These are phyloP conservation scores for Sporothrix pseudoabietina DNA, from an alignment of 2,329 filamentous ascomycete genomes.

Conservation along the genomic window DNA sequence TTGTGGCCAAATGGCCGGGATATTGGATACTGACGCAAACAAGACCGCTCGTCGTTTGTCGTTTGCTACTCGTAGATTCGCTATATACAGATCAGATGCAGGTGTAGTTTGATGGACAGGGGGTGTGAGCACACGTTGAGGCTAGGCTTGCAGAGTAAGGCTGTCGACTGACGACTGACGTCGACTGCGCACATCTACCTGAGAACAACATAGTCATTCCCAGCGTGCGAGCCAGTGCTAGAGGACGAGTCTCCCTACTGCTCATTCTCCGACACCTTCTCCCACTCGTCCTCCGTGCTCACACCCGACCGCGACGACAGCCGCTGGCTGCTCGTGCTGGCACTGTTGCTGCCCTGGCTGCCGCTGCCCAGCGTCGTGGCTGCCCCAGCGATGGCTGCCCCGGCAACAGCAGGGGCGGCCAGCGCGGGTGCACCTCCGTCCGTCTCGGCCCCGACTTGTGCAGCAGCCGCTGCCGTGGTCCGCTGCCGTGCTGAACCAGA, in stretches of 20 bases:
- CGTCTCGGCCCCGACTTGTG: not conserved
- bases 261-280: conserved; percentile 81
- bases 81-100: conserved; percentile 15
- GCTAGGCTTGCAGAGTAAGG: not conserved
- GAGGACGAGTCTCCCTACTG: conserved; percentile 38
- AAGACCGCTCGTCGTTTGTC: not conserved
- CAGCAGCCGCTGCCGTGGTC: not conserved
- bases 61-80: conserved; percentile 43
- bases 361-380: conserved; percentile 11
- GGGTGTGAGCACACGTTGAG: not conserved
- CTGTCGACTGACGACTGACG: no score
- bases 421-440: conserved; percentile 32
- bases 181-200: not conserved
- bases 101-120: not conserved
- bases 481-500: not conserved
- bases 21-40: conserved; percentile 4
- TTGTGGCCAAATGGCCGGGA: not conserved
- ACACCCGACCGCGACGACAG: conserved; percentile 55
- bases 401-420: conserved; percentile 2
- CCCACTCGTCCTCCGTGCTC: conserved; percentile 96
- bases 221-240: not conserved
- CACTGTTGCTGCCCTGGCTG: conserved; percentile 23
- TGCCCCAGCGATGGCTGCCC: conserved; percentile 30
- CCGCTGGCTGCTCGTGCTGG: conserved; percentile 14
- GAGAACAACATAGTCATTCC: not conserved